Conservation (phyloP, 73 alveolate species). For the Tetrahymena borealis region DNA sequence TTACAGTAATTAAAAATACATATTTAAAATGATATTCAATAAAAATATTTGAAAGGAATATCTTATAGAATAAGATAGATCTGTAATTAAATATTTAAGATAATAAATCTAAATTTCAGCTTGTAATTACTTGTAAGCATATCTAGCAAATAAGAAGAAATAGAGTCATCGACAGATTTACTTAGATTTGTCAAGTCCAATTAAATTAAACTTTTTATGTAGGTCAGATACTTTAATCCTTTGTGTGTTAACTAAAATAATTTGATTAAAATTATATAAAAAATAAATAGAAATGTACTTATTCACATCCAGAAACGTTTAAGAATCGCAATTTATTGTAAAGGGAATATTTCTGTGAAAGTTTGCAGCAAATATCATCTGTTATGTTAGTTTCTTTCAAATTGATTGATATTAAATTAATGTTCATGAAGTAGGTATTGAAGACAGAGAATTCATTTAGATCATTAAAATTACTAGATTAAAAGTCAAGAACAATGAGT, state of each 20-base stretch:
- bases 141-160: background rate
- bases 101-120: too few relatives aligned
- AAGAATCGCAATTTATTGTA: too few relatives aligned
- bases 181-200: background rate
- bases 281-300: background rate
- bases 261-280: too few relatives aligned
- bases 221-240: background rate
- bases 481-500: background rate
- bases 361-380: background rate
- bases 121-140: background rate
- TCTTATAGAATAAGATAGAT: too few relatives aligned
- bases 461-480: background rate
- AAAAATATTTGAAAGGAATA: too few relatives aligned
- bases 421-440: background rate
- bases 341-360: background rate
- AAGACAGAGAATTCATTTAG: too few relatives aligned
- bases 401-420: background rate
- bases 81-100: too few relatives aligned
- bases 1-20: too few relatives aligned
- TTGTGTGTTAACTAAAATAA: background rate
- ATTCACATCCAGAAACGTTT: background rate
- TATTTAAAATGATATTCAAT: too few relatives aligned
- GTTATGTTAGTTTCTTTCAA: background rate
- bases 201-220: background rate
- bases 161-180: background rate